Evolutionary conservation across 441 rosid species (phyloP).

Genomic region (Erodium chrysanthum): DNA sequence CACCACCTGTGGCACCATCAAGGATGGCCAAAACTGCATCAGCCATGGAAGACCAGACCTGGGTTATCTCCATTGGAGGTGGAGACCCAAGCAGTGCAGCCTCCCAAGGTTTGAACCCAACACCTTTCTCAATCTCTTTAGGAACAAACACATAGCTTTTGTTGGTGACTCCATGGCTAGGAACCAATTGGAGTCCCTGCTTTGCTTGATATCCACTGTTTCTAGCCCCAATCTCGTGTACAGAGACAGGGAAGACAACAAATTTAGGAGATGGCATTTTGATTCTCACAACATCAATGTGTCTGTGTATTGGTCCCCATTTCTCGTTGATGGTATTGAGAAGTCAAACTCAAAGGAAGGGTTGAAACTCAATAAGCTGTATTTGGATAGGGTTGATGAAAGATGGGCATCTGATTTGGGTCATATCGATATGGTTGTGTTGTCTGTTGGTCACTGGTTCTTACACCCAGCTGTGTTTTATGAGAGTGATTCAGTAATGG

Average conservation of each 20-base stretch:
- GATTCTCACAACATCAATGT: slow-evolving; percentile 39
- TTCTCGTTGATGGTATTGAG: slow-evolving; percentile 68
- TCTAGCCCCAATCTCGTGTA: slow-evolving; percentile 48
- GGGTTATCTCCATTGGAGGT: slow-evolving; percentile 78
- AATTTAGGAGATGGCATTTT: slow-evolving; percentile 68
- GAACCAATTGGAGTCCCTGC: slow-evolving; percentile 80
- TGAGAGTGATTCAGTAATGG: slow-evolving; percentile 52
- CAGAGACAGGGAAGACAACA: slow-evolving; percentile 54
- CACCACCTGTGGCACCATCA: slow-evolving; percentile 63
- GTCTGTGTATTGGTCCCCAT: slow-evolving; percentile 91
- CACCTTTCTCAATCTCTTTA: slow-evolving; percentile 44
- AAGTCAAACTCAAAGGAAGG: slow-evolving; percentile 44
- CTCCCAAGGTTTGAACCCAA: slow-evolving; percentile 79
- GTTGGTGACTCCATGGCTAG: slow-evolving; percentile 95
- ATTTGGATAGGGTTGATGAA: slow-evolving; percentile 56
- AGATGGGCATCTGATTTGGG: slow-evolving; percentile 61
- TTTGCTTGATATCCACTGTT: slow-evolving; percentile 60
- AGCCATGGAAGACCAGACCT: slow-evolving; percentile 71
- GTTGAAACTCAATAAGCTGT: slow-evolving; percentile 46
- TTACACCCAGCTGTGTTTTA: slow-evolving; percentile 74
- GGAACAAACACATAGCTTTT: slow-evolving; percentile 62
- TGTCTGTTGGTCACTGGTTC: slow-evolving; percentile 91
- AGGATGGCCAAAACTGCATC: slow-evolving; percentile 73
- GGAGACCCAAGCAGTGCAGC: slow-evolving; percentile 64
- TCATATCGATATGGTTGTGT: slow-evolving; percentile 41